These are phyloP conservation scores for Citrullus mucosospermus DNA, from an alignment of 306 rosid species.

Conservation along the genomic window DNA sequence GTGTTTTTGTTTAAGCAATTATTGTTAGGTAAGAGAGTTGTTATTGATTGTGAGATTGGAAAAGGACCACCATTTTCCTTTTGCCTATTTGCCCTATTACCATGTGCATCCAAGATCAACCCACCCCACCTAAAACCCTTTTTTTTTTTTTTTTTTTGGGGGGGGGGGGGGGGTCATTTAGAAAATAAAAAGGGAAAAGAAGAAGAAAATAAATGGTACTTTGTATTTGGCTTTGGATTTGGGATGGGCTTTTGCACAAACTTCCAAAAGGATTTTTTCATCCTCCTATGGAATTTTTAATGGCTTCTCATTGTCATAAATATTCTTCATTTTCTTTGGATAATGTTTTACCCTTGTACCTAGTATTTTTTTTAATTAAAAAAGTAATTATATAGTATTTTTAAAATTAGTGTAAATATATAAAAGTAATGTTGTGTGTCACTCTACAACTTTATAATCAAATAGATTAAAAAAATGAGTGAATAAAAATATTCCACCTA, in stretches of 20 bases:
- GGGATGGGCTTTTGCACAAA: not conserved
- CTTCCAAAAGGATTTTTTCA: not conserved
- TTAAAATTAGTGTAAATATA: not conserved
- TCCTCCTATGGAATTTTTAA: not conserved
- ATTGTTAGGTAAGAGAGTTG: conserved; percentile 1
- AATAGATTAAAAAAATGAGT: not conserved
- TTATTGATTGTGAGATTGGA: not conserved
- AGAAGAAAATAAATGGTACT: not conserved
- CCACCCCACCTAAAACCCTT: not conserved
- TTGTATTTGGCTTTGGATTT: not conserved
- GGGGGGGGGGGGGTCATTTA: too few species aligned
- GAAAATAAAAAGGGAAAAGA: too few species aligned
- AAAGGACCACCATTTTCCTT: not conserved
- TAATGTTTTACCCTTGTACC: not conserved
- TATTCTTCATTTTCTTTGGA: not conserved
- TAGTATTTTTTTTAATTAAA: too few species aligned
- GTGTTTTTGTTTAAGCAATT: not conserved
- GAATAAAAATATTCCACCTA: not conserved
- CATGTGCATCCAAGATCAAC: not conserved
- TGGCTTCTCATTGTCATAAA: not conserved
- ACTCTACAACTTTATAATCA: too few species aligned
- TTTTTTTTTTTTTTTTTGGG: not conserved
- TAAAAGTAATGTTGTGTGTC: too few species aligned
- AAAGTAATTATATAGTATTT: too few species aligned
- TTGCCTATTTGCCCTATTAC: not conserved